Evolutionary conservation across 176 grass and related monocot species (phyloP).

Genomic region (Zoysia japonica): DNA sequence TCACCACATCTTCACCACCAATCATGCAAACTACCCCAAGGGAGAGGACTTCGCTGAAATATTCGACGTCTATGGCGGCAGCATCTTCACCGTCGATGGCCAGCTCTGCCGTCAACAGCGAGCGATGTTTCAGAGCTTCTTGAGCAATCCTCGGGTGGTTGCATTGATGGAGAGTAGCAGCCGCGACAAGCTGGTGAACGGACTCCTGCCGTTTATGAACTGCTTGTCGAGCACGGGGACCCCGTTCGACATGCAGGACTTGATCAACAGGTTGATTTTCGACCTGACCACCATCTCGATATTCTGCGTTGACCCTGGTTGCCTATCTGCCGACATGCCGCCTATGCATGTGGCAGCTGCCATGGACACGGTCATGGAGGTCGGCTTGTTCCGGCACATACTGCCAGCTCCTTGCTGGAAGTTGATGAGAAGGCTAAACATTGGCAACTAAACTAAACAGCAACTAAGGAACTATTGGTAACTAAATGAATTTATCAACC

Average conservation of each 20-base stretch:
- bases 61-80: conserved; percentile 36
- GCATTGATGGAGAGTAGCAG: neutral
- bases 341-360: conserved; percentile 8
- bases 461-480: neutral
- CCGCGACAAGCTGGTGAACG: neutral
- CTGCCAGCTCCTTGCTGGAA: too few relatives aligned
- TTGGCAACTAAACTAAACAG: too few relatives aligned
- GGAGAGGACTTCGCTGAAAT: conserved; percentile 28
- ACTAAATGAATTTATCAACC: too few relatives aligned
- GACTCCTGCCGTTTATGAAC: neutral
- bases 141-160: neutral
- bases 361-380: too few relatives aligned
- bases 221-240: neutral
- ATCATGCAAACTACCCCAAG: conserved; percentile 42
- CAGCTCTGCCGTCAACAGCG: conserved; percentile 34
- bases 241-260: conserved; percentile 35
- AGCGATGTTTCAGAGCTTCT: neutral
- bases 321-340: conserved; percentile 30
- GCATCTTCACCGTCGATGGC: conserved; percentile 37
- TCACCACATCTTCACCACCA: conserved; percentile 39
- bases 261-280: conserved; percentile 37
- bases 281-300: conserved; percentile 31
- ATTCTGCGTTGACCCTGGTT: conserved; percentile 43
- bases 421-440: too few relatives aligned
- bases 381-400: too few relatives aligned